Evolutionary conservation across 2,329 filamentous ascomycete species (phyloP).

Genomic region (Colletotrichum tropicicola): DNA sequence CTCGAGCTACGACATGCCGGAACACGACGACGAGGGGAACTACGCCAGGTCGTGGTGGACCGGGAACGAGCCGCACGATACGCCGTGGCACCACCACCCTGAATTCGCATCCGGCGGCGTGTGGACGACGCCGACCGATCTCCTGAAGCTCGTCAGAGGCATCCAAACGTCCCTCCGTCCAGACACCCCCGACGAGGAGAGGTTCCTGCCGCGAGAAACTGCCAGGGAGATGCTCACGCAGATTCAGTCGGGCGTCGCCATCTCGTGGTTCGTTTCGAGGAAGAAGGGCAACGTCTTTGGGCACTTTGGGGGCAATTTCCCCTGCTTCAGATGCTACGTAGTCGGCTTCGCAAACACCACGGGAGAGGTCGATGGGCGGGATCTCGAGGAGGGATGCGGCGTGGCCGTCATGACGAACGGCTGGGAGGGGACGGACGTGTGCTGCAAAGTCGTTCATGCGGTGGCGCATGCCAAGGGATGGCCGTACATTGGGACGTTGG

Average conservation of each 20-base stretch:
- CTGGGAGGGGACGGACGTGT: background rate
- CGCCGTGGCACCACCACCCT: constrained; percentile 17
- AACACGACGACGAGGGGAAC: constrained; percentile 19
- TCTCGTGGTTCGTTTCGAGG: constrained; percentile 32
- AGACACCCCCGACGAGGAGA: background rate
- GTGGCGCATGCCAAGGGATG: constrained; percentile 13
- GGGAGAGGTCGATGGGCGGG: background rate
- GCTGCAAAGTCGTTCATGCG: constrained; percentile 8
- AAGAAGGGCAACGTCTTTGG: constrained; percentile 18
- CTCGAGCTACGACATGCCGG: constrained; percentile 7
- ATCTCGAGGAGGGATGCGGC: constrained; percentile 26
- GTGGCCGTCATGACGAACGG: constrained; percentile 35
- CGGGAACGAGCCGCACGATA: background rate
- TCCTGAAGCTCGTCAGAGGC: constrained; percentile 31
- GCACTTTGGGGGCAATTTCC: constrained; percentile 32
- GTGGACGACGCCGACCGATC: constrained; percentile 35
- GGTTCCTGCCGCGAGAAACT: constrained; percentile 22
- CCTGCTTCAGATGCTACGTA: constrained; percentile 30
- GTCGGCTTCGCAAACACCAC: constrained; percentile 25
- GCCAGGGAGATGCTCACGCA: constrained; percentile 33
- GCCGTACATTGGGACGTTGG: constrained; percentile 17
- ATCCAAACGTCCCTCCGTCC: constrained; percentile 31
- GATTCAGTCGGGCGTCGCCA: constrained; percentile 16
- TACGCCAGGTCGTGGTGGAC: constrained; percentile 21
- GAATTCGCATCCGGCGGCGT: constrained; percentile 19